Base-by-base conservation (phyloP, 495 filamentous ascomycete species). In the Tuber borchii region DNA sequence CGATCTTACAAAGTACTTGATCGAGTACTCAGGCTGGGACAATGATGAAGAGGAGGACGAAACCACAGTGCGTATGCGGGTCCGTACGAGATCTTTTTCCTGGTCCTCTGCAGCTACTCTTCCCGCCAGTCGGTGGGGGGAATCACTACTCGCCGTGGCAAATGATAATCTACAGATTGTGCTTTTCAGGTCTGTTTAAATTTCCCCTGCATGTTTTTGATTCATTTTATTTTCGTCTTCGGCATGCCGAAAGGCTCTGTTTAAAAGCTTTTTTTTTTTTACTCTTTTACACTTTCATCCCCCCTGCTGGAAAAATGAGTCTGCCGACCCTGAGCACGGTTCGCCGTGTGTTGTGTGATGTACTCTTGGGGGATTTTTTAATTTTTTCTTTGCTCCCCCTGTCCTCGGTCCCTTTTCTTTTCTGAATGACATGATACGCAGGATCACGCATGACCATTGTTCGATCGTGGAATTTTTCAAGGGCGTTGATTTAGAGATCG, bases 111-210 rank as follows among this genome's bases (percentile, higher is more conserved):
- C 73, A 74, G 77, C 78, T 45, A 79, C 73, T 39, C 79, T 79
- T 73, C 51, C 56, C 74, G 75, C 73, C 22, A 76, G 78, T 45
- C 73, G 80, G 56, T 77, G 77, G 73, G 77, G 77, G 46, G 74
- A 81, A 71, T 78, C 78, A 40, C 73, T 85, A 12, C 72, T 87
- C 42, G 86, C 85, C 61, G 75, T 86, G 6, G 80, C 85, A n/a
- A 86, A 87, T 78, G 86, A 87, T 44, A 79, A 84, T 44, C 83
- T 83, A 43, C 84, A 87, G 69, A 80, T 87, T 76, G 34, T 85
- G 43, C 71, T 87, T 44, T 70, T 86, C 61, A 71, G 72, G 71
- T 74, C 56, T 83, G 61, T 79, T 75, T 78, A 81, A 75, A 61
- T 61, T 61, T 61, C 51, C 51, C 51, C 51, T 61, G 51, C 51